Evolutionary conservation across 2,329 filamentous ascomycete species (phyloP), one percentile per base, ranked within the genome.

Genomic region (Fusarium sp.): DNA sequence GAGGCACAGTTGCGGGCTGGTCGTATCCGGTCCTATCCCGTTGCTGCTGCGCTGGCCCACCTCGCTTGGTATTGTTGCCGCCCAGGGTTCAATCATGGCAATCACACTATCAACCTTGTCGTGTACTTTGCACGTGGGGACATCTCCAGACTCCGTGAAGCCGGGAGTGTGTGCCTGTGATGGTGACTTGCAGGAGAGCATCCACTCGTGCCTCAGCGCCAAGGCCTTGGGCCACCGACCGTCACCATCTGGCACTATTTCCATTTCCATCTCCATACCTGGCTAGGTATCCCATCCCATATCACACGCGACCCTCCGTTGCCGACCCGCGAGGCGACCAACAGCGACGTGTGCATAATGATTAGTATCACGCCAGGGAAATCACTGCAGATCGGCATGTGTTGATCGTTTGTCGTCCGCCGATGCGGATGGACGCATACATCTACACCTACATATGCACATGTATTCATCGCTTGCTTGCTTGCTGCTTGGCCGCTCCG

Each of bases 241-340:
- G 62, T 54, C 29, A 29, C 56, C 61, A 71, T 56, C 60, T 60
- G 63, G 50, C 70, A 61, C 63, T 50, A 68, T 73, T 74, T 61
- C 70, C 70, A 73, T 60, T 56, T 45, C 68, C 68, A 74, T 76
- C 71, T 75, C 68, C 72, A 71, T 69, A 52, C 58, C 36, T 40
- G 33, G 50, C 45, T 29, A 33, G 27, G 40, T 57, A 52, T 52
- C 47, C 56, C 59, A 27, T 38, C 29, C 63, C 40, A 52, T 31
- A 31, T 52, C 47, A 52, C 47, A 52, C 47, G 47, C 47, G 47
- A 52, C 47, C 47, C 47, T 52, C 47, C 47, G 47, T 31, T 31
- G 47, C 18, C 56, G 63, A 68, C 63, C 60, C 31, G 57, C 40
- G 38, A 60, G 52, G 36, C 36, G 57, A 71, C 64, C 62, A 70